Conservation (phyloP, 495 filamentous ascomycete genomes). For the Cladorrhinum samala region DNA sequence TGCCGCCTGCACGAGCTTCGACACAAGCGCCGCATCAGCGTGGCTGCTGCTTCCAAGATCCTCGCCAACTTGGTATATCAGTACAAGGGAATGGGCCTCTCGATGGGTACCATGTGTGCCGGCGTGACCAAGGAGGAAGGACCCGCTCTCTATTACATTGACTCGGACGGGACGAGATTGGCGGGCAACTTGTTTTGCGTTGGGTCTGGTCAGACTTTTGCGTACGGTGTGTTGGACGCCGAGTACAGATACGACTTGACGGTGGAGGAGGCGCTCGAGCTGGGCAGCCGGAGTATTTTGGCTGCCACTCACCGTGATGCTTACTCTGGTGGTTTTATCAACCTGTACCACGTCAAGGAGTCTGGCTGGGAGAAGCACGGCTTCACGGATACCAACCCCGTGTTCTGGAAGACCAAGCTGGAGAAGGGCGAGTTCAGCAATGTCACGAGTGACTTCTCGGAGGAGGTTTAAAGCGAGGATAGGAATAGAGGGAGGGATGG, state of each 20-base stretch:
- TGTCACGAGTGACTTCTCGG: conserved; percentile 72
- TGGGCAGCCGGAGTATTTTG: conserved; percentile 84
- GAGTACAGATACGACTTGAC: conserved; percentile 86
- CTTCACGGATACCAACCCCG: conserved; percentile 89
- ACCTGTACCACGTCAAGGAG: conserved; percentile 97
- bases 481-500: conserved; percentile 6
- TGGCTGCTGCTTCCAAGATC: conserved; percentile 96
- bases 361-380: conserved; percentile 97
- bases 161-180: conserved; percentile 90
- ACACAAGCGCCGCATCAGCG: conserved; percentile 96
- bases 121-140: conserved; percentile 95
- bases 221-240: conserved; percentile 94
- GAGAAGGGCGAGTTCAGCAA: conserved; percentile 98
- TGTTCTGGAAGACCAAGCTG: conserved; percentile 99
- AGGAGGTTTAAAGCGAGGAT: conserved; percentile 13
- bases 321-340: conserved; percentile 97
- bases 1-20: conserved; percentile 98
- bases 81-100: conserved; percentile 96
- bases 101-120: conserved; percentile 99
- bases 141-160: conserved; percentile 97
- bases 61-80: conserved; percentile 95
- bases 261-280: conserved; percentile 79
- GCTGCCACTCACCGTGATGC: conserved; percentile 98
- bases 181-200: conserved; percentile 97
- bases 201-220: conserved; percentile 95